Evolutionary conservation across 1,284 basidiomycete genomes (phyloP), one percentile per base, ranked within the genome.

Genomic region (Cerrena zonata): DNA sequence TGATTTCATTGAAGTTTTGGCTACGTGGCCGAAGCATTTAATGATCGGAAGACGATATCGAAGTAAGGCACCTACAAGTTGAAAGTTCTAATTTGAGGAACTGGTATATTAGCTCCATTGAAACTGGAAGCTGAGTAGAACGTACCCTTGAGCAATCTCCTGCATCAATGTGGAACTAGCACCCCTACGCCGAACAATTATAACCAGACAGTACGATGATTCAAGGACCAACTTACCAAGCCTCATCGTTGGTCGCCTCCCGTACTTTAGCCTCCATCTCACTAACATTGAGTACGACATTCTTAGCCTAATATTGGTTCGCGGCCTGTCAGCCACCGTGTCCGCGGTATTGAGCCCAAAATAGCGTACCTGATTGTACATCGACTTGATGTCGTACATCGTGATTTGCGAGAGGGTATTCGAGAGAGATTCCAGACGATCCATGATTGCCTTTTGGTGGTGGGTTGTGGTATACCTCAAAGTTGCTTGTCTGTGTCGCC

Each of bases 1-100:
- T 98, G 65, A 99, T 94, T 74, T 99, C 96, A 70, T 99, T 99
- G 73, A 99, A 99, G 60, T 95, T 85, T 75, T 95, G 92, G 73
- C 91, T 94, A 64, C 38, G 26, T 47, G 47, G 21, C 26, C 43
- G 46, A 39, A 56, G 42, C 37, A 3, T 19, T 34, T 15, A 23
- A 3, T 22, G 19, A 36, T 73, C 88, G 69, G 63, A 18, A 91
- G 89, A 91, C 94, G 65, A 91, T 94, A n/a, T n/a, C n/a, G n/a
- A n/a, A n/a, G n/a, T 69, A 92, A 89, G 12, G 91, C 94, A 73
- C 89, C 70, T 64, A 92, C 91, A 93, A 96, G 65, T 92, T 94
- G 70, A 93, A 90, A 5, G 93, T 95, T 60, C 91, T 92, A 48
- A 25, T 45, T 37, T 25, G 13, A 40, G 19, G 7, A 40, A 18